phyloP scores from a whole-genome alignment of 306 rosid genomes.

The Quercus gilva region DNA sequence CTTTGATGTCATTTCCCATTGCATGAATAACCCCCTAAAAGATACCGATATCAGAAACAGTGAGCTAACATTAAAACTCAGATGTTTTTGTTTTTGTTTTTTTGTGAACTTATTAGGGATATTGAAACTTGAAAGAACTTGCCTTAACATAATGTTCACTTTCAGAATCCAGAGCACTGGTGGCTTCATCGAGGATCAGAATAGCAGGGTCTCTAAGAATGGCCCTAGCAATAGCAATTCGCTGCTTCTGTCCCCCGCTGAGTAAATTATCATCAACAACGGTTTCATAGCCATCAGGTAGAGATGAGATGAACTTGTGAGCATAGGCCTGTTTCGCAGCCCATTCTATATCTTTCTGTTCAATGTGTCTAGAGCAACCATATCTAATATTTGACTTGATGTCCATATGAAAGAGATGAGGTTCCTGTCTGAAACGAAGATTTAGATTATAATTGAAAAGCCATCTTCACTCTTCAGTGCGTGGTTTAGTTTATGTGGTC shows the following conservation, averaged over 20 bases:
- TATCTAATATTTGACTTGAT: constrained; percentile 43
- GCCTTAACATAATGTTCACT: constrained; percentile 39
- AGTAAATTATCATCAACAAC: constrained; percentile 43
- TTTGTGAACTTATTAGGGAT: background rate
- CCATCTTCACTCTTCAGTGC: background rate
- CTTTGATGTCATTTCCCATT: constrained; percentile 19
- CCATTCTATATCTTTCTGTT: constrained; percentile 38
- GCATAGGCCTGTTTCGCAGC: constrained; percentile 47
- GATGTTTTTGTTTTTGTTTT: background rate
- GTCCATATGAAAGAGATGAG: constrained; percentile 43
- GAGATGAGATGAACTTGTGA: constrained; percentile 42
- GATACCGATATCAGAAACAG: background rate
- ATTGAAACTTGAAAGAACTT: constrained; percentile 6
- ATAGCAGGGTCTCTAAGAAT: constrained; percentile 50
- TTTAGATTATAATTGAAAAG: constrained; percentile 7
- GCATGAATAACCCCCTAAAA: constrained; percentile 36
- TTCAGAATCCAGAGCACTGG: constrained; percentile 52
- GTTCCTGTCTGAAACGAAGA: constrained; percentile 40
- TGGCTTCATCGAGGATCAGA: constrained; percentile 50
- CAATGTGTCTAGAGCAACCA: constrained; percentile 31
- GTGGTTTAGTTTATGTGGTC: constrained; percentile 2
- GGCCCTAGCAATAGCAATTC: constrained; percentile 53
- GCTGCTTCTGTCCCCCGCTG: constrained; percentile 55
- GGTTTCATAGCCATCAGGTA: constrained; percentile 48
- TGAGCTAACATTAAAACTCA: background rate